phyloP scores from a whole-genome alignment of 2,329 filamentous ascomycete species.

The Cladosporium sp. region DNA sequence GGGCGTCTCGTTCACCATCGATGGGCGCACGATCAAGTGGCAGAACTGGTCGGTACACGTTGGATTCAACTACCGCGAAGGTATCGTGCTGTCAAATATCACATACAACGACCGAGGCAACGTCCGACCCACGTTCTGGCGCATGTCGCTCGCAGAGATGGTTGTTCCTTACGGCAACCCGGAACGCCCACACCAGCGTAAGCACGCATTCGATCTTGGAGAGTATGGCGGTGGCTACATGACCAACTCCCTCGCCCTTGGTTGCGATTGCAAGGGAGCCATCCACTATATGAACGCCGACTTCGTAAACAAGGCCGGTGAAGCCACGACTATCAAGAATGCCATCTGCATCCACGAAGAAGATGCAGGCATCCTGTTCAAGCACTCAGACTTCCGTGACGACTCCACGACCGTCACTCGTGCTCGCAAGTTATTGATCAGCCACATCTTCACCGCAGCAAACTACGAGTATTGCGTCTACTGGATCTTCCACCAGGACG shows the following conservation, averaged over 20 bases:
- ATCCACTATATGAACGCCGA: slow-evolving; percentile 91
- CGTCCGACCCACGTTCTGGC: slow-evolving; percentile 79
- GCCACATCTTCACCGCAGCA: slow-evolving; percentile 90
- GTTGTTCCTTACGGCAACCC: slow-evolving; percentile 87
- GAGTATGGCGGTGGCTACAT: slow-evolving; percentile 82
- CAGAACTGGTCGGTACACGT: slow-evolving; percentile 93
- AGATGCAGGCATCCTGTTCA: slow-evolving; percentile 88
- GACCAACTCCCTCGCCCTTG: slow-evolving; percentile 74
- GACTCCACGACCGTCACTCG: slow-evolving; percentile 84
- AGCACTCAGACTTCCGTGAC: slow-evolving; percentile 84
- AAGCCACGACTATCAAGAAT: slow-evolving; percentile 82
- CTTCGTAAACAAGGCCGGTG: slow-evolving; percentile 73
- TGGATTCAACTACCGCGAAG: slow-evolving; percentile 93
- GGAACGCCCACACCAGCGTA: slow-evolving; percentile 75
- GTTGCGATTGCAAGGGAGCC: slow-evolving; percentile 83
- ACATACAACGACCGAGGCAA: slow-evolving; percentile 81
- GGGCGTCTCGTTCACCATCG: slow-evolving; percentile 80
- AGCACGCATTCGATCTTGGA: slow-evolving; percentile 74
- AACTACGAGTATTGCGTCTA: slow-evolving; percentile 91
- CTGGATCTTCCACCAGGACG: slow-evolving; percentile 92
- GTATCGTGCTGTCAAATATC: slow-evolving; percentile 86
- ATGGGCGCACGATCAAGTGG: slow-evolving; percentile 76
- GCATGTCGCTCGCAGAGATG: slow-evolving; percentile 89
- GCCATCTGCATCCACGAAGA: slow-evolving; percentile 96
- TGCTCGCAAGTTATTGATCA: slow-evolving; percentile 80